Base-by-base conservation (phyloP, 2,329 filamentous ascomycete genomes). In the Aspergillus clavatus region DNA sequence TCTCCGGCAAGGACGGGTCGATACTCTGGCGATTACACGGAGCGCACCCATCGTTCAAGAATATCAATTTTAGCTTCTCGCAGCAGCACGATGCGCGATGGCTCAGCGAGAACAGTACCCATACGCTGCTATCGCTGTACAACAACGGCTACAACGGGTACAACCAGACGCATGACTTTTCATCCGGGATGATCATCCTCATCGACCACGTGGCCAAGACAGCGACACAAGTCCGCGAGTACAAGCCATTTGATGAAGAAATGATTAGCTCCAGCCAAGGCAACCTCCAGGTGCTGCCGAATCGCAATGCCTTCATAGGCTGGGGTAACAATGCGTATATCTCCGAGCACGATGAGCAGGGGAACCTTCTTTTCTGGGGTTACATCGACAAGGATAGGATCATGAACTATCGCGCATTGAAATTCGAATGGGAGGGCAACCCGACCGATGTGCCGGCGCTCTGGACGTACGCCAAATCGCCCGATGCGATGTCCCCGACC, bases 121-220 rank as follows among this genome's bases (percentile, higher is more conserved):
- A 70, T 46, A 65, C 66, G 0, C 38, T 69, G 3, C 38, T 71
- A 22, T 69, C 68, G 7, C 51, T 71, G 1, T 71, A 67, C 46
- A 69, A 70, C 46, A 71, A 71, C 69, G 68, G 66, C 0, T 67
- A 53, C 31, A 71, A 71, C 35, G 68, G 68, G 2, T 70, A 59
- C 50, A 70, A 70, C 47, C 52, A 53, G 39, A 70, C 68, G 1
- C 65, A 70, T 39, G 36, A 54, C 4, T 65, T 63, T 45, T 71
- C 68, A 14, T 60, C 62, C 2, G 67, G 68, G 7, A 66, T 69
- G 65, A 60, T 67, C 24, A 64, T 70, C 40, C 46, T 65, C 6
- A 63, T 71, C 40, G 61, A 71, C 28, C 67, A 70, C 41, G 46
- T 51, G 11, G 61, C 54, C 6, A 63, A 64, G 38, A 67, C 64